These are phyloP conservation scores for Jaapia argillacea DNA, from an alignment of 768 basidiomycete genomes.

Conservation along the genomic window DNA sequence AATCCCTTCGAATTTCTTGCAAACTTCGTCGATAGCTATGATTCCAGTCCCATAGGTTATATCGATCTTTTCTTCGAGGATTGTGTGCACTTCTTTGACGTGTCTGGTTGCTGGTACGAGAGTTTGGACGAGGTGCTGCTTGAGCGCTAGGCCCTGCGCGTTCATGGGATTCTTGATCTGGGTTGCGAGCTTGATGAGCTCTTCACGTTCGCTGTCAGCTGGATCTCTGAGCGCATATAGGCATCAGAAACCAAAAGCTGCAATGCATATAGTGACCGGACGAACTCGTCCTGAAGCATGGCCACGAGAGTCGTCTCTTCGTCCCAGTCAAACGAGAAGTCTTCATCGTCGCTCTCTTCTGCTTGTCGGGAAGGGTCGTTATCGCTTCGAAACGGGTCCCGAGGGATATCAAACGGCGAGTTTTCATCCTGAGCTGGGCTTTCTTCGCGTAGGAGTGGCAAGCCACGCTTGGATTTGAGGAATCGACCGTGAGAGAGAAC, in stretches of 20 bases:
- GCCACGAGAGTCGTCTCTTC: constrained; percentile 21
- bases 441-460: not conserved
- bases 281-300: constrained; percentile 18
- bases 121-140: constrained; percentile 20
- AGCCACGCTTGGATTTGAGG: too few species aligned
- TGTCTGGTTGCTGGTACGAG: constrained; percentile 24
- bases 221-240: constrained; percentile 11
- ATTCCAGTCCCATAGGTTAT: not conserved
- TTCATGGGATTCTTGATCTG: constrained; percentile 17
- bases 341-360: constrained; percentile 7
- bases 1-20: not conserved
- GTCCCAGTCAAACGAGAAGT: constrained; percentile 17
- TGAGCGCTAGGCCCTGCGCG: constrained; percentile 14
- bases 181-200: constrained; percentile 15
- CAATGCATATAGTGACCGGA: too few species aligned
- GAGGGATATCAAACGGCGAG: not conserved
- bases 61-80: constrained; percentile 7
- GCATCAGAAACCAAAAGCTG: too few species aligned
- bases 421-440: not conserved
- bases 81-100: constrained; percentile 25
- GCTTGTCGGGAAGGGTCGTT: not conserved
- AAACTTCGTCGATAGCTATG: not conserved
- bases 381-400: not conserved
- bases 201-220: constrained; percentile 12
- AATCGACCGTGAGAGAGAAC: too few species aligned